Evolutionary conservation across 345 rosid species (phyloP).

Genomic region (Salix udensis): DNA sequence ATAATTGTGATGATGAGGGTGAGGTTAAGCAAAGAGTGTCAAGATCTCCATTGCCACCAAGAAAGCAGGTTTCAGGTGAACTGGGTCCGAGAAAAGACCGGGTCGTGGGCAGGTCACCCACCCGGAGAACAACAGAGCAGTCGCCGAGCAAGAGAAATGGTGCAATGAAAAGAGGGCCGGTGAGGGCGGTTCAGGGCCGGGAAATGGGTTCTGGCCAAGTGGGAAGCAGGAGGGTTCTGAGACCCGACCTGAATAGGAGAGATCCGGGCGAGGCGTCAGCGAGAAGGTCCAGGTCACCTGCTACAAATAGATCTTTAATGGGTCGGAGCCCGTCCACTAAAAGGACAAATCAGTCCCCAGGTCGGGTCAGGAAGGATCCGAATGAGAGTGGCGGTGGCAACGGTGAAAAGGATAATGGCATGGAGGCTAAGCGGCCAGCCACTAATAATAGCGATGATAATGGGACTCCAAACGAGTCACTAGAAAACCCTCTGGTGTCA

Average conservation of each 20-base stretch:
- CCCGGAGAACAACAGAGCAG: conserved; percentile 42
- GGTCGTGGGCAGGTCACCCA: conserved; percentile 46
- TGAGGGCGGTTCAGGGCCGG: conserved; percentile 33
- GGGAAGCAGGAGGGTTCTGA: conserved; percentile 27
- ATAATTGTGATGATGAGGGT: conserved; percentile 17
- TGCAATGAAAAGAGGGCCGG: conserved; percentile 17
- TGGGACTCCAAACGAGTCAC: conserved; percentile 38
- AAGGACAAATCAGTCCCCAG: conserved; percentile 56
- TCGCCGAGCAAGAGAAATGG: conserved; percentile 45
- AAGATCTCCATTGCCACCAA: conserved; percentile 45
- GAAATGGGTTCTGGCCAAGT: conserved; percentile 17
- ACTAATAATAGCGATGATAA: background rate
- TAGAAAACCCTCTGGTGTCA: conserved; percentile 81
- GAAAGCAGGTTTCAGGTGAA: conserved; percentile 26
- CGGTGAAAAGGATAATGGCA: background rate
- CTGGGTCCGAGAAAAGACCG: conserved; percentile 20
- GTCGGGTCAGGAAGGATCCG: conserved; percentile 45
- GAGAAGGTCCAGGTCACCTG: conserved; percentile 47
- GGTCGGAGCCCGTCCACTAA: conserved; percentile 50
- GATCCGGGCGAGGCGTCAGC: conserved; percentile 64
- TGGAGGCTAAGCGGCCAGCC: conserved; percentile 12
- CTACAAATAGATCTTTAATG: conserved; percentile 49
- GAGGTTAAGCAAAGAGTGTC: conserved; percentile 36
- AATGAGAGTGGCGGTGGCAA: conserved; percentile 3
- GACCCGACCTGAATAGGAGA: conserved; percentile 31